Base-by-base conservation (phyloP, 2,329 filamentous ascomycete genomes). In the Claviceps purpurea region DNA sequence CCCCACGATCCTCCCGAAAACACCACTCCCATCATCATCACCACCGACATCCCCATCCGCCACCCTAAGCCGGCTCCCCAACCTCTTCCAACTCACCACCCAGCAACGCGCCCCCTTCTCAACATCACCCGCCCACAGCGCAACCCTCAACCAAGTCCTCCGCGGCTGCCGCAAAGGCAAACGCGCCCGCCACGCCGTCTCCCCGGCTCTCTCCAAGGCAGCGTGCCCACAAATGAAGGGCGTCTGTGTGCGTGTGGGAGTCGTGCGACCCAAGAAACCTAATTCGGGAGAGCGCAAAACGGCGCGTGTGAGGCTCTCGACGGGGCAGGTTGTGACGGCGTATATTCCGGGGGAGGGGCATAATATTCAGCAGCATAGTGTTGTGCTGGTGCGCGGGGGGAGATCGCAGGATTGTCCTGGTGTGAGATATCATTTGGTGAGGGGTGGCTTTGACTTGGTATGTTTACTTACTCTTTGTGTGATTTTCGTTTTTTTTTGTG, bases 341-440 rank as follows among this genome's bases (percentile, higher is more conserved):
- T 97, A 96, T 73, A 96, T 98, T 64, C 89, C 90, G 38, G 93
- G 93, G 50, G 91, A 97, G 79, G 91, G 93, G 48, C 93, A 98
- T 73, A 98, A 97, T 70, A 90, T 97, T 59, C 91, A 97, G 76
- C 93, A 97, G 77, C 94, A 98, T 75, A 94, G 87, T 62, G 93
- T 98, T 47, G 93, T 98, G 52, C 75, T 97, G 59, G 90, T 98
- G n/a, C 78, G 93, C 59, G 93, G 93, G 54, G 93, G 93, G 2
- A 78, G 93, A 66, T 83, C 82, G 58, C 93, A 97, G 78, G 93
- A 98, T 82, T 98, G 93, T 73, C 93, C 93, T 56, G 93, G 93
- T 83, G 93, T 98, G 70, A 84, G 90, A 65, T 98, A 98, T 68
- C 89, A 94, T 69, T 73, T 96, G 62, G 87, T 98, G 43, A 77